Conservation (phyloP, 352 stramenopile species). For the Globisporangium perplexum region DNA sequence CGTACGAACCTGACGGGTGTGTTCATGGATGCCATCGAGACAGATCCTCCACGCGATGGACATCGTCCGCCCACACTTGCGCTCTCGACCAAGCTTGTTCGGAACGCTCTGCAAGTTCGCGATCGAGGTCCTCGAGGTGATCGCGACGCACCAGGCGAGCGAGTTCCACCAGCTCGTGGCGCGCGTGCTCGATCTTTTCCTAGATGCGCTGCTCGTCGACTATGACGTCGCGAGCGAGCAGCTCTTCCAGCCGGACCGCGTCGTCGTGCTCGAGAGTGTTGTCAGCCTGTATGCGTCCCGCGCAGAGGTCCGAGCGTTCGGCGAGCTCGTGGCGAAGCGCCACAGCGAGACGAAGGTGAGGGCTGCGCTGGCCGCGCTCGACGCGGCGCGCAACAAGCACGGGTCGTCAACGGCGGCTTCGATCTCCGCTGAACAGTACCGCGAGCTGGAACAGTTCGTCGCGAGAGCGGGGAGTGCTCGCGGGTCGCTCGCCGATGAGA, state of each 20-base stretch:
- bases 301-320: slow-evolving; percentile 35
- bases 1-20: not conserved
- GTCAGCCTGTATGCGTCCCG: slow-evolving; percentile 45
- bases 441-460: slow-evolving; percentile 51
- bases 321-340: slow-evolving; percentile 30
- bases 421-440: slow-evolving; percentile 28
- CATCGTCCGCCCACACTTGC: slow-evolving; percentile 36
- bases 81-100: slow-evolving; percentile 24
- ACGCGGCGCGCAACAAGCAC: slow-evolving; percentile 31
- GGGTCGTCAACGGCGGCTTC: slow-evolving; percentile 13
- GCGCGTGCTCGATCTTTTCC: slow-evolving; percentile 42
- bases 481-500: not conserved
- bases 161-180: slow-evolving; percentile 64
- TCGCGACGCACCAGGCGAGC: slow-evolving; percentile 51
- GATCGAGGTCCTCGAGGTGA: slow-evolving; percentile 63
- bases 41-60: slow-evolving; percentile 61
- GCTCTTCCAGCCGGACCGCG: slow-evolving; percentile 32
- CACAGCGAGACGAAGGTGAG: slow-evolving; percentile 25
- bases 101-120: slow-evolving; percentile 41
- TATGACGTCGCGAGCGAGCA: slow-evolving; percentile 24
- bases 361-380: slow-evolving; percentile 23
- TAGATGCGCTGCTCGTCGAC: slow-evolving; percentile 34
- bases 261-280: slow-evolving; percentile 35
- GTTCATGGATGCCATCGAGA: too few species aligned
- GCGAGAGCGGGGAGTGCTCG: slow-evolving; percentile 6